Base-by-base conservation (phyloP, 352 stramenopile species). In the Phytophthora fragariae region DNA sequence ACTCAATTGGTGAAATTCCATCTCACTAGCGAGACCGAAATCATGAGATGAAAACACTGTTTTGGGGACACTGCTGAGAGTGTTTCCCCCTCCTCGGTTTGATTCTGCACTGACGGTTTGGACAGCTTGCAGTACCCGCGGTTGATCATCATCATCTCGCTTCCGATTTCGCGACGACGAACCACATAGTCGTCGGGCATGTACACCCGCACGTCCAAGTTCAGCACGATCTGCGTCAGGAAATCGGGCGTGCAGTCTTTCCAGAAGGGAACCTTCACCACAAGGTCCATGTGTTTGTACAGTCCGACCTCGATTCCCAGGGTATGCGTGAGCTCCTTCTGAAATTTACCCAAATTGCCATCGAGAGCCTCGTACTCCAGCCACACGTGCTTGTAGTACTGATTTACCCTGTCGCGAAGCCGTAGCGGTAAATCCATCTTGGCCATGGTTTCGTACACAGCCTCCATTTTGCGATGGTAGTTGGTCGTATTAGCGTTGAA, bases 401-500 rank as follows among this genome's bases (percentile, higher is more conserved):
- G 41, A n/a, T 83, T 63, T 17, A 87, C 72, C 15, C 77, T 68
- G 3, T 83, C 70, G 2, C 80, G 70, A n/a, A 89, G 50, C 11
- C 73, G 70, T 1, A 68, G 3, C 0, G 80, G 81, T 12, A 89
- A 58, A 14, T 75, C 55, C 57, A 89, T 59, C 50, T 90, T 86
- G 31, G 49, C 57, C 85, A 92, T 92, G n/a, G 77, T 72, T 1
- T 75, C 76, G 46, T 84, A 85, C 3, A 92, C 76, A 12, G 56
- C 55, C 54, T 91, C 84, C 81, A 91, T 89, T 53, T 92, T 92
- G 29, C 76, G 80, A 24, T 87, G 75, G 63, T 91, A 92, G 19
- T 73, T 82, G 1, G 79, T 87, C 0, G 59, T 61, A 31, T 78
- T 84, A 1, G 76, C 76, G 35, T 80, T 84, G 53, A 91, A 87